phyloP scores from a whole-genome alignment of 306 rosid genomes.

The Heteromeles arbutifolia region DNA sequence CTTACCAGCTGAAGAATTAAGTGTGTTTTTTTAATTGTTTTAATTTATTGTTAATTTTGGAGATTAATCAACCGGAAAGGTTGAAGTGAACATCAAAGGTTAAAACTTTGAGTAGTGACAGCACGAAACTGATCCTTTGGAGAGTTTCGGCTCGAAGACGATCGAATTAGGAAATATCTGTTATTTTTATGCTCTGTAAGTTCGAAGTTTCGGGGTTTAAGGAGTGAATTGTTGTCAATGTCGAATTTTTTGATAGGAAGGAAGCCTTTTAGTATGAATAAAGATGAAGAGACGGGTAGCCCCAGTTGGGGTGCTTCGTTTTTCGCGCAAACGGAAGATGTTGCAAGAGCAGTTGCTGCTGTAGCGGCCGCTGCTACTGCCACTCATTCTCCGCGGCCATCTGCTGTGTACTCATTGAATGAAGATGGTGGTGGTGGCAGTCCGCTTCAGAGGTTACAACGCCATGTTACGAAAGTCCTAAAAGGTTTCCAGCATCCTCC shows the following conservation, averaged over 20 bases:
- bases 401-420: slow-evolving; percentile 65
- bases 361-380: slow-evolving; percentile 62
- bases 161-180: not conserved
- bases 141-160: not conserved
- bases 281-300: slow-evolving; percentile 56
- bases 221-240: not conserved
- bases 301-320: slow-evolving; percentile 81
- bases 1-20: too few species aligned
- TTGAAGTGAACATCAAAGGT: not conserved
- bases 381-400: slow-evolving; percentile 64
- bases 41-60: not conserved
- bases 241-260: slow-evolving; percentile 22
- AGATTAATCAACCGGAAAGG: not conserved
- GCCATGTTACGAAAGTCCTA: slow-evolving; percentile 57
- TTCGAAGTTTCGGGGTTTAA: not conserved
- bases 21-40: not conserved
- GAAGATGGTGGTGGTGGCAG: slow-evolving; percentile 51
- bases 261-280: slow-evolving; percentile 29
- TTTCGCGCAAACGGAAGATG: slow-evolving; percentile 77
- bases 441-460: slow-evolving; percentile 65
- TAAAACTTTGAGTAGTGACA: not conserved
- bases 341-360: slow-evolving; percentile 63
- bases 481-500: slow-evolving; percentile 73
- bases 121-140: not conserved
- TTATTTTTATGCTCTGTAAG: not conserved